Evolutionary conservation across 2,329 filamentous ascomycete genomes (phyloP).

Genomic region (Colletotrichum shisoi): DNA sequence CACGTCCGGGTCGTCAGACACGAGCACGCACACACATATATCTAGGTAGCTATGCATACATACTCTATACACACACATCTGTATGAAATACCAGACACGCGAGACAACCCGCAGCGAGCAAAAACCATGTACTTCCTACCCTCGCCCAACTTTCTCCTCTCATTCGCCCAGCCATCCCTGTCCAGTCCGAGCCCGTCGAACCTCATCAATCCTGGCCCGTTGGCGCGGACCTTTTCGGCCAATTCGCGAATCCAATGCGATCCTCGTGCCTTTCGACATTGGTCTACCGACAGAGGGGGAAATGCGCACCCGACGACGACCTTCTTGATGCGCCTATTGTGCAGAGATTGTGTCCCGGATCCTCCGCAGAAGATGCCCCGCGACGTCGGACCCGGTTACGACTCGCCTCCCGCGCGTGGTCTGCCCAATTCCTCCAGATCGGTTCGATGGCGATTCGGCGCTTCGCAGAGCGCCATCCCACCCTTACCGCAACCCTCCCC

Average conservation of each 20-base stretch:
- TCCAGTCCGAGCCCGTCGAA: constrained; percentile 35
- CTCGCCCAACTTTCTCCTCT: constrained; percentile 15
- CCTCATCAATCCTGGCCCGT: constrained; percentile 30
- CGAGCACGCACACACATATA: not conserved
- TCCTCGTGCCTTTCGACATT: constrained; percentile 5
- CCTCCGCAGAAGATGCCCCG: constrained; percentile 11
- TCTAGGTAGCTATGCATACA: not conserved
- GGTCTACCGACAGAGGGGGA: not conserved
- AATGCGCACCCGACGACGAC: not conserved
- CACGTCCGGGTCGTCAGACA: constrained; percentile 6
- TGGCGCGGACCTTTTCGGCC: constrained; percentile 13
- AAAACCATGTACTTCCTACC: constrained; percentile 22
- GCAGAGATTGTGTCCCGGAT: not conserved
- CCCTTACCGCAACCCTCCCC: constrained; percentile 12
- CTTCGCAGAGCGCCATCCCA: constrained; percentile 32
- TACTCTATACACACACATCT: not conserved
- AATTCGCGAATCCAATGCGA: constrained; percentile 20
- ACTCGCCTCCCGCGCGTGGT: constrained; percentile 13
- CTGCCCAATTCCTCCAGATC: constrained; percentile 4
- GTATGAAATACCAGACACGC: constrained; percentile 4
- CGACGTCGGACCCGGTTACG: constrained; percentile 29
- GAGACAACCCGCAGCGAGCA: constrained; percentile 9
- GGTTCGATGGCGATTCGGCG: constrained; percentile 22
- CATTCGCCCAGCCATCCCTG: constrained; percentile 46
- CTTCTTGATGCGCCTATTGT: not conserved